Evolutionary conservation across 1,284 basidiomycete genomes (phyloP).

Genomic region (Xerocomus alliaceus): DNA sequence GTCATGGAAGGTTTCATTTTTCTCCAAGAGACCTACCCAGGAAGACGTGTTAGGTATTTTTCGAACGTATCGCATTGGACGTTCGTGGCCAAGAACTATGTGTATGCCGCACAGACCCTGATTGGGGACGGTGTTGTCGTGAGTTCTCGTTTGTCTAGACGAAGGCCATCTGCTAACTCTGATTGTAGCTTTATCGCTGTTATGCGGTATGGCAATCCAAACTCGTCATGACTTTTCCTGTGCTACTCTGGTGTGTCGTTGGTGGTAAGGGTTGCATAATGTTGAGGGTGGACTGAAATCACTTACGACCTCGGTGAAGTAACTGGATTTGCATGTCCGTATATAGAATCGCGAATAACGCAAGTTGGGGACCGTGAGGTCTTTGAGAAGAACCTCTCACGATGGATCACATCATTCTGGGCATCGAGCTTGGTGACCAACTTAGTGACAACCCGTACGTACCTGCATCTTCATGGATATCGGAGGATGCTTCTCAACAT

Average conservation of each 20-base stretch:
- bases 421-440: slow-evolving; percentile 25
- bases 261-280: slow-evolving; percentile 16
- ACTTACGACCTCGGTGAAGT: slow-evolving; percentile 15
- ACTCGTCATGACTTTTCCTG: slow-evolving; percentile 24
- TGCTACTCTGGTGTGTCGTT: slow-evolving; percentile 27
- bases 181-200: slow-evolving; percentile 34
- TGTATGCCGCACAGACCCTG: slow-evolving; percentile 44
- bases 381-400: slow-evolving; percentile 15
- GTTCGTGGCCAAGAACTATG: slow-evolving; percentile 36
- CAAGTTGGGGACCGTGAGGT: slow-evolving; percentile 12
- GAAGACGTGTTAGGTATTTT: slow-evolving; percentile 29
- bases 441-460: slow-evolving; percentile 28
- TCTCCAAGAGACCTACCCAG: not conserved
- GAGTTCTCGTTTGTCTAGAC: slow-evolving; percentile 7
- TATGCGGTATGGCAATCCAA: slow-evolving; percentile 32
- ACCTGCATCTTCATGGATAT: not conserved
- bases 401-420: slow-evolving; percentile 29
- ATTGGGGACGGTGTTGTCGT: slow-evolving; percentile 45
- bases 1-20: slow-evolving; percentile 21
- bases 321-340: slow-evolving; percentile 27
- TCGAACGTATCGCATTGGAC: slow-evolving; percentile 35
- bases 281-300: not conserved
- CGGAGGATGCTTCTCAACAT: not conserved
- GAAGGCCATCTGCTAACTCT: slow-evolving; percentile 1
- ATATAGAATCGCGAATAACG: slow-evolving; percentile 5